Base-by-base conservation (phyloP, 345 rosid genomes). In the Viola odorata region DNA sequence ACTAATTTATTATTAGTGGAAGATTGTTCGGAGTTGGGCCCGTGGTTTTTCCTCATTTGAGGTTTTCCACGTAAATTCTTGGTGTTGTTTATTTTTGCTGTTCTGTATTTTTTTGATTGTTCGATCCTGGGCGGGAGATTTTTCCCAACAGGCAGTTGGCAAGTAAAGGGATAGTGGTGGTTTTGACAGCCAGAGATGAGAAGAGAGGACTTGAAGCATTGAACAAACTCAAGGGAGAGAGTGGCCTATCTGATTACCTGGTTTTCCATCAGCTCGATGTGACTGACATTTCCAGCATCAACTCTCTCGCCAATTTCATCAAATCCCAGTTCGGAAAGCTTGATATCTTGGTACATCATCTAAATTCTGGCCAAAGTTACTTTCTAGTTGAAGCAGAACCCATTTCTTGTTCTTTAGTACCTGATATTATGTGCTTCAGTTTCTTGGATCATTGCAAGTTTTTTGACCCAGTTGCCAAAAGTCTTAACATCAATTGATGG, bases 181-280 rank as follows among this genome's bases (percentile, higher is more conserved):
- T 60, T 9, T 39, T 67, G 7, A 60, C 64, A 44, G 58, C 65
- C 14, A 59, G 65, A 60, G 60, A 60, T 47, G 49, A 67, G 41
- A 15, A 38, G 53, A 53, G 64, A 58, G 57, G 63, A 41, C 69
- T 57, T 36, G 57, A 67, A 36, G 53, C 64, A 42, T 13, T 53
- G 52, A 6, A 59, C 2, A 62, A 61, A 16, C 56, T 51, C 50
- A 44, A 57, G 5, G 60, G 45, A 11, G 45, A 45, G 7, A 42
- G 57, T 45, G 56, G 50, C 23, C 60, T 53, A 13, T 37, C 68
- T 5, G 64, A 64, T 57, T 45, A 37, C 15, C 49, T 64, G 7
- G 23, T 64, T 7, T 70, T 63, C 38, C 74, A 70, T 37, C 74
- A 51, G 12, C 56, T 70, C 17, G 69, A 64, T 39, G 74, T 41